A percentile compares a stretch with the other conserved stretches of the same genome.
Conservation (phyloP, 495 filamentous ascomycete genomes). For the Lepraria neglecta region DNA sequence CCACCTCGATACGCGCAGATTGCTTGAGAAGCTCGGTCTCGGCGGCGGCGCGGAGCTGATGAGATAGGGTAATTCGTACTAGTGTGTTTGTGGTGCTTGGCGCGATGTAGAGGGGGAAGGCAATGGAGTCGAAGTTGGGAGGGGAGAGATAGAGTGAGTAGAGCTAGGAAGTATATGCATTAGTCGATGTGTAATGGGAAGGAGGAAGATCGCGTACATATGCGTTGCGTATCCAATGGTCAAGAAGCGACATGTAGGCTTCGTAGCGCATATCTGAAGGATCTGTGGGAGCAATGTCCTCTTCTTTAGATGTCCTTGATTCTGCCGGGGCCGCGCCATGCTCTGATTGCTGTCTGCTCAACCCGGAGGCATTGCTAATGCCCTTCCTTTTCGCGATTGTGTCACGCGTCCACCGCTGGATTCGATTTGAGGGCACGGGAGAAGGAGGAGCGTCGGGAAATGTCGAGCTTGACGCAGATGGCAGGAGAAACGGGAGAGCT, state of each 20-base stretch:
- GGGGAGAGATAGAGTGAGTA: constrained; percentile 71
- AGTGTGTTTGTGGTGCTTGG: constrained; percentile 54
- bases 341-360: background rate
- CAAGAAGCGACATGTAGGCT: constrained; percentile 76
- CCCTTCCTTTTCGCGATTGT: background rate
- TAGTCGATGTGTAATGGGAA: background rate
- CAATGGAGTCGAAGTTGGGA: constrained; percentile 56
- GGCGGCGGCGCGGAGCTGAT: constrained; percentile 65
- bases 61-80: constrained; percentile 55
- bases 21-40: constrained; percentile 63
- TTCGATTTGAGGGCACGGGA: constrained; percentile 58
- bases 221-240: constrained; percentile 72
- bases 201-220: constrained; percentile 52
- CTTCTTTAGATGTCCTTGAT: constrained; percentile 6
- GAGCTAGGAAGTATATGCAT: constrained; percentile 45
- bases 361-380: background rate
- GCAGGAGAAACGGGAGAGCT: constrained; percentile 79
- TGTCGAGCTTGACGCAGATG: constrained; percentile 36
- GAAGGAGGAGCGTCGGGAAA: constrained; percentile 4
- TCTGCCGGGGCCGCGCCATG: background rate
- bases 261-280: constrained; percentile 57
- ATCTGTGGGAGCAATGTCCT: constrained; percentile 44
- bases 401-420: constrained; percentile 64
- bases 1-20: constrained; percentile 52
- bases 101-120: constrained; percentile 60